These are phyloP conservation scores for Diversispora eburnea DNA, from an alignment of 192 early-diverging fungal species.

Conservation along the genomic window DNA sequence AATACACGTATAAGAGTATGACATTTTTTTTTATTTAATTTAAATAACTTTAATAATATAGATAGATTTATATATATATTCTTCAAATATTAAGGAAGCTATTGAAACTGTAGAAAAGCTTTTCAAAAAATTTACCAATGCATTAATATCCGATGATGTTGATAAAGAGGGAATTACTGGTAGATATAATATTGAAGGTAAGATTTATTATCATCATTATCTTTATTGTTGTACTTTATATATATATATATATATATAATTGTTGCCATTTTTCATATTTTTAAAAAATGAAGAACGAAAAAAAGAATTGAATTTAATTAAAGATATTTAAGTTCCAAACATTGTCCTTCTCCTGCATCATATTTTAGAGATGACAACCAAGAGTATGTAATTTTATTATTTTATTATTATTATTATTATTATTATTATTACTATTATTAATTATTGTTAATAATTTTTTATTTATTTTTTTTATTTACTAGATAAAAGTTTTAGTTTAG, in stretches of 20 bases:
- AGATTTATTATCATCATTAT: too few species aligned
- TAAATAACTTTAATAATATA: background rate
- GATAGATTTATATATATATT: background rate
- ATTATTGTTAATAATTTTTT: background rate
- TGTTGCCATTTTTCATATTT: background rate
- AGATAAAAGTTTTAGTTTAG: conserved; percentile 21
- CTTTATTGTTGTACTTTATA: too few species aligned
- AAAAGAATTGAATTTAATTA: background rate
- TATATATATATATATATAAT: too few species aligned
- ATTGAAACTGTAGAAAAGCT: background rate
- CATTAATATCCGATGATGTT: background rate
- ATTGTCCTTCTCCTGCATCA: conserved; percentile 2
- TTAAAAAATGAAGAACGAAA: conserved; percentile 1
- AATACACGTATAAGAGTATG: too few species aligned
- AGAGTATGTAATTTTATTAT: conserved; percentile 4
- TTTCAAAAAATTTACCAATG: background rate
- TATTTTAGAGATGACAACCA: background rate
- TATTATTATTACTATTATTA: too few species aligned
- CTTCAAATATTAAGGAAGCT: background rate
- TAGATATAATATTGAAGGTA: background rate
- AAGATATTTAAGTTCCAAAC: conserved; percentile 24
- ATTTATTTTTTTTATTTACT: background rate
- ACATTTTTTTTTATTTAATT: too few species aligned
- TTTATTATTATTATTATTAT: background rate
- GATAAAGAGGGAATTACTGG: background rate